These are phyloP conservation scores for Russula emetica DNA, from an alignment of 768 basidiomycete genomes.

Conservation along the genomic window DNA sequence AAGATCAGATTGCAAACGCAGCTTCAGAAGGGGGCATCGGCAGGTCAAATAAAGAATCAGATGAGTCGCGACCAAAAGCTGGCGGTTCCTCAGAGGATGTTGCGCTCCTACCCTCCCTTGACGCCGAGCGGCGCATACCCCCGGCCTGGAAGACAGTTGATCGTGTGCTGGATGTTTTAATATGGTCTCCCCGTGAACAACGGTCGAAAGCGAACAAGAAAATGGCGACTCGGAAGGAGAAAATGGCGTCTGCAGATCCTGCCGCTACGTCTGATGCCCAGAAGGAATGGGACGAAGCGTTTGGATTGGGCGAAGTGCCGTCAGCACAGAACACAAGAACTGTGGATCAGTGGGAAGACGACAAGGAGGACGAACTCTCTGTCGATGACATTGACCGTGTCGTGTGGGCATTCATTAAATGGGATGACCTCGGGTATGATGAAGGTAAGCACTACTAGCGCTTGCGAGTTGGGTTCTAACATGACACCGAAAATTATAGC, in stretches of 20 bases:
- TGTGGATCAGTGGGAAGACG: slow-evolving; percentile 57
- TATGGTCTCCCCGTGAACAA: slow-evolving; percentile 49
- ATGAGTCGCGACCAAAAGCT: slow-evolving; percentile 16
- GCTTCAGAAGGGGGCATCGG: slow-evolving; percentile 41
- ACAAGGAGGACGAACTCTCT: slow-evolving; percentile 41
- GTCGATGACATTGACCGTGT: slow-evolving; percentile 55
- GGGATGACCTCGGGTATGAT: slow-evolving; percentile 90
- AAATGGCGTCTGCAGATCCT: slow-evolving; percentile 33
- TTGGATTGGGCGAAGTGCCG: slow-evolving; percentile 63
- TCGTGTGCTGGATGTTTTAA: slow-evolving; percentile 76
- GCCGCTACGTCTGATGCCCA: slow-evolving; percentile 33
- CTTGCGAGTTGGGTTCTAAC: slow-evolving; percentile 9
- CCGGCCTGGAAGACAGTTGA: slow-evolving; percentile 84
- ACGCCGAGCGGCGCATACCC: slow-evolving; percentile 75
- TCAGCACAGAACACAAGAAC: slow-evolving; percentile 50
- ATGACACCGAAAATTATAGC: slow-evolving; percentile 43
- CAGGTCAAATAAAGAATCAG: slow-evolving; percentile 30
- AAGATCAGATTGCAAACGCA: slow-evolving; percentile 32
- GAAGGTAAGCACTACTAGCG: slow-evolving; percentile 56
- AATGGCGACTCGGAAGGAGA: slow-evolving; percentile 28
- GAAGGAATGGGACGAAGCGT: slow-evolving; percentile 37
- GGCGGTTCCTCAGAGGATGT: slow-evolving; percentile 26
- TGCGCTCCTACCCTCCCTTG: slow-evolving; percentile 45
- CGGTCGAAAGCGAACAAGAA: slow-evolving; percentile 30
- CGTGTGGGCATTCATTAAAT: slow-evolving; percentile 85